Base-by-base conservation (phyloP, 768 basidiomycete genomes). In the Collybia mongolica region DNA sequence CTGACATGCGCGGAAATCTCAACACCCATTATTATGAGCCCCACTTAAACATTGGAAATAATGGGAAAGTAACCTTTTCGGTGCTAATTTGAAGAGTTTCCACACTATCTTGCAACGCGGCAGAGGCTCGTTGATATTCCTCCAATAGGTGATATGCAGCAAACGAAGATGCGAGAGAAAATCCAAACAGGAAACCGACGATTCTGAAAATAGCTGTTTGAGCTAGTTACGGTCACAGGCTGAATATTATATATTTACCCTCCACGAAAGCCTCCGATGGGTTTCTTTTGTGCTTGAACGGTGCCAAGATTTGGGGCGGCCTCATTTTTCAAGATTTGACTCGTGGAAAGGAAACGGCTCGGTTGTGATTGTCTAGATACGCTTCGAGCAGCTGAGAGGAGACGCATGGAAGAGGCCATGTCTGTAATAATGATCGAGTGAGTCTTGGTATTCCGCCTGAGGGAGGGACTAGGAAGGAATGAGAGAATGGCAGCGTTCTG, bases 71-170 rank as follows among this genome's bases (percentile, higher is more conserved):
- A 50, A 85, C 93, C 80, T 92, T 88, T 59, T 86, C 83, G 0
- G 93, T 94, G 61, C 86, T 93, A 22, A 79, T 70, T 66, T 92
- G 87, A 49, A 97, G 71, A 58, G 94, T 90, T 57, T 91, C 86
- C 14, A 96, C 89, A 63, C 91, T 93, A 18, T 86, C 82, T 67
- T 94, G 88, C 44, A 97, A 70, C 23, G 90, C 81, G n/a, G 88
- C 85, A 3, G 92, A 93, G 24, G 93, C 93, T 38, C 79, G 73
- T 67, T 92, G 90, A 68, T 94, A 93, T 71, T 96, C 94, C 55
- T 96, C 92, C 41, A 95, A 70, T 17, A 97, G 75, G 64, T 90
- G 83, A 65, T 93, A 96, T 22, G 92, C 86, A 37, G 92, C 90
- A 59, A 85, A 81, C 0, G 89, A 86, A 1, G 93, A 91, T 1